Evolutionary conservation across 306 rosid genomes (phyloP), one percentile per base, ranked within the genome.

Genomic region (Trifolium fragiferum): DNA sequence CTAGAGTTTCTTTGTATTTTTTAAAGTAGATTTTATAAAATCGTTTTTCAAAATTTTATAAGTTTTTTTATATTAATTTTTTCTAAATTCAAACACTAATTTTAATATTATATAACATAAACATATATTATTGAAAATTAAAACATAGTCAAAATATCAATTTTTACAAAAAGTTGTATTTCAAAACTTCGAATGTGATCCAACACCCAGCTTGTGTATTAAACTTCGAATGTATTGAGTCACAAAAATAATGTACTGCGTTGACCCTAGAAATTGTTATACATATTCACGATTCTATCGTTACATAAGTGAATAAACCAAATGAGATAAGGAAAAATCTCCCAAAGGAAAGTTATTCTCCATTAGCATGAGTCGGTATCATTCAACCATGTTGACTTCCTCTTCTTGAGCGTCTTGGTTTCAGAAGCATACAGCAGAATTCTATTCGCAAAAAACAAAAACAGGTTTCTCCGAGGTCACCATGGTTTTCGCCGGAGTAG

Each of bases 381-480:
- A 14, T 32, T 54, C 50, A 46, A 41, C 38, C 64, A 33, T 37
- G 27, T 76, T 40, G 55, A 49, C 53, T 41, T 50, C 59, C 60
- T 59, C 44, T 16, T 55, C 12, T 21, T 10, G 75, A 50, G 64
- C 66, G 49, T 59, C 70, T 43, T 27, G 37, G 40, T 6, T 6
- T 37, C 53, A 8, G 51, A 49, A 37, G 41, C 65, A 20, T 35
- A 2, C 44, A 58, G 49, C 55, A 40, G 33, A 70, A 54, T 15
- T 32, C 81, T 81, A 81, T 50, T 81, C 61, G 51, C 76, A 65
- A 68, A 84, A 84, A 43, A 84, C 85, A 75, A 84, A 84, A 66
- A 84, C 88, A 13, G 73, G 61, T 19, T 81, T 81, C 66, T 81
- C 83, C 2, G 88, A 85, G 70, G 74, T 19, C 30, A 78, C 54